Conservation (phyloP, 805 yeast species). For the Citeromyces nyonsensis region DNA sequence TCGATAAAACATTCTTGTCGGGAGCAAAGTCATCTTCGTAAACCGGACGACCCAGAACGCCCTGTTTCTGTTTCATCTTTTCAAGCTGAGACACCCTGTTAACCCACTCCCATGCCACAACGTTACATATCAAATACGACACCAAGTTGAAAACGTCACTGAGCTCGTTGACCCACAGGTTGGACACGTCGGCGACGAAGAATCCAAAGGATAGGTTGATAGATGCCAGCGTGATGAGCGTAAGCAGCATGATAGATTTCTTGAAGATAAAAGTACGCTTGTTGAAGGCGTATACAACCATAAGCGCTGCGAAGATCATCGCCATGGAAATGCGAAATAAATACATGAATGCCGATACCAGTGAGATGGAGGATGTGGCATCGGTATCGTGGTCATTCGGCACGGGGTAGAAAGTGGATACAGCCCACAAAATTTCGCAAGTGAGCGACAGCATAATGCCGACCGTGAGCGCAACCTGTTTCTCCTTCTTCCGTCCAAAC, state of each 20-base stretch:
- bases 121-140: conserved; percentile 55
- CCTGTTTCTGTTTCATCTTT: conserved; percentile 46
- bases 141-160: conserved; percentile 64
- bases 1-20: too few relatives aligned
- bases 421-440: conserved; percentile 58
- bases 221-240: conserved; percentile 36
- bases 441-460: conserved; percentile 38
- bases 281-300: conserved; percentile 36
- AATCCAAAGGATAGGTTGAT: conserved; percentile 50
- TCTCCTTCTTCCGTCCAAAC: conserved; percentile 54
- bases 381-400: conserved; percentile 9
- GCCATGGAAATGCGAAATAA: conserved; percentile 58
- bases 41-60: conserved; percentile 60
- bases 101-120: conserved; percentile 79
- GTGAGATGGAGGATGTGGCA: conserved; percentile 27
- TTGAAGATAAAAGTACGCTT: conserved; percentile 36
- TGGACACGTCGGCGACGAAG: conserved; percentile 64
- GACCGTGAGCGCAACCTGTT: conserved; percentile 38
- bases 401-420: conserved; percentile 28
- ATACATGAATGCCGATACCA: conserved; percentile 62
- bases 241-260: conserved; percentile 33
- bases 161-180: conserved; percentile 58
- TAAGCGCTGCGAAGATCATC: conserved; percentile 49
- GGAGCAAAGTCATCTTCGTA: conserved; percentile 41
- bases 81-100: conserved; percentile 45